Evolutionary conservation across 2,329 filamentous ascomycete species (phyloP).

Genomic region (Leptographium lundbergii): DNA sequence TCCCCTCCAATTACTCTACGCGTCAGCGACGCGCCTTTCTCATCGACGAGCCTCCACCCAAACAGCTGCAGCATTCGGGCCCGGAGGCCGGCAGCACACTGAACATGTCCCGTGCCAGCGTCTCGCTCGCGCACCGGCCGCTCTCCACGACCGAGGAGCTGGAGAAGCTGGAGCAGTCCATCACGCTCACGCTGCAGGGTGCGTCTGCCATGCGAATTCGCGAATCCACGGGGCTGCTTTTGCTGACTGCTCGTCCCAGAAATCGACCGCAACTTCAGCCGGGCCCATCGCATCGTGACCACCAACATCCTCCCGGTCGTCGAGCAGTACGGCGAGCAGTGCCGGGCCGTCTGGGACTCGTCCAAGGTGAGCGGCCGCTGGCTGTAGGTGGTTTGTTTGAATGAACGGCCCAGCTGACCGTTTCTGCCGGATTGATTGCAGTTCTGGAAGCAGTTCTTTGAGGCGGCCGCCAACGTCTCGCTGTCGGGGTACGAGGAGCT

Average conservation of each 20-base stretch:
- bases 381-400: background rate
- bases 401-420: background rate
- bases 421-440: conserved; percentile 21
- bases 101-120: conserved; percentile 35
- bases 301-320: conserved; percentile 85
- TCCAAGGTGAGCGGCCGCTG: conserved; percentile 55
- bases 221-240: background rate
- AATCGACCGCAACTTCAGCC: conserved; percentile 97
- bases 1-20: background rate
- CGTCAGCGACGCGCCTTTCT: background rate
- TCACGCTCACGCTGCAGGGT: conserved; percentile 92
- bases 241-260: conserved; percentile 38
- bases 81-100: background rate
- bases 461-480: conserved; percentile 93
- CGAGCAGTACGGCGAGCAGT: conserved; percentile 90
- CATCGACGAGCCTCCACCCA: background rate
- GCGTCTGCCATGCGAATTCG: conserved; percentile 3
- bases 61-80: background rate
- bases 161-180: conserved; percentile 90
- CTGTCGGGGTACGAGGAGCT: conserved; percentile 87
- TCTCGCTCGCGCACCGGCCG: conserved; percentile 31
- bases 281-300: conserved; percentile 90
- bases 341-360: conserved; percentile 88
- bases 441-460: conserved; percentile 99
- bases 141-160: conserved; percentile 88